These are phyloP conservation scores for Aspergillaceae sp. DNA, from an alignment of 2,329 filamentous ascomycete genomes.

Conservation along the genomic window DNA sequence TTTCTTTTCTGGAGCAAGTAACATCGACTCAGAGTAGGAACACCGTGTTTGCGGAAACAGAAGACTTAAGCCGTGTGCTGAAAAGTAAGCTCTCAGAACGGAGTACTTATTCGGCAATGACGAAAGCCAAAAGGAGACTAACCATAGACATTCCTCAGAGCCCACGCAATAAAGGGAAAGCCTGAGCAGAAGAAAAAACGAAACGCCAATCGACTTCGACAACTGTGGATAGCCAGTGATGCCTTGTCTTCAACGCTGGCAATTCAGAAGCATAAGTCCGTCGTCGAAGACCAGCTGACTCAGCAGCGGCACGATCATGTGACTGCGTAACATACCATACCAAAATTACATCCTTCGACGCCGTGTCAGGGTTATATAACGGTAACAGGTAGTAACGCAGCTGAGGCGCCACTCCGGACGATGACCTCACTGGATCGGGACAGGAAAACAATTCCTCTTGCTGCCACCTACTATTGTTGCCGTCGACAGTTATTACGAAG, in stretches of 20 bases:
- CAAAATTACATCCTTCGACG: neutral
- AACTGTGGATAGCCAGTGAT: neutral
- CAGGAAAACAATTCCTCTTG: conserved; percentile 1
- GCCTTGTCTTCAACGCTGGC: neutral
- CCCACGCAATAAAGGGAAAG: neutral
- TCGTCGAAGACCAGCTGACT: neutral
- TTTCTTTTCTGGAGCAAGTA: neutral
- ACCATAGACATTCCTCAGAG: neutral
- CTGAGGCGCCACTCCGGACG: conserved; percentile 6
- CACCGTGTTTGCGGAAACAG: neutral
- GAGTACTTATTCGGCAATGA: neutral
- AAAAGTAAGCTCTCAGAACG: neutral
- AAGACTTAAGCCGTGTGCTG: neutral
- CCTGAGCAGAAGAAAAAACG: neutral
- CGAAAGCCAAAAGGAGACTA: neutral
- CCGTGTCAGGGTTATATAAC: neutral
- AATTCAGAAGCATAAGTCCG: neutral
- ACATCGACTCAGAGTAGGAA: no score
- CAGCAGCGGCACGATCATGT: neutral
- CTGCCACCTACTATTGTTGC: no score
- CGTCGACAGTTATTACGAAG: no score
- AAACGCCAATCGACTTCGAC: neutral
- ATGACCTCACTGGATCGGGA: conserved; percentile 17
- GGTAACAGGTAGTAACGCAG: conserved; percentile 1
- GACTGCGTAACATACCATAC: neutral